phyloP scores from a whole-genome alignment of 2,329 filamentous ascomycete species.

The Balansia obtecta region DNA sequence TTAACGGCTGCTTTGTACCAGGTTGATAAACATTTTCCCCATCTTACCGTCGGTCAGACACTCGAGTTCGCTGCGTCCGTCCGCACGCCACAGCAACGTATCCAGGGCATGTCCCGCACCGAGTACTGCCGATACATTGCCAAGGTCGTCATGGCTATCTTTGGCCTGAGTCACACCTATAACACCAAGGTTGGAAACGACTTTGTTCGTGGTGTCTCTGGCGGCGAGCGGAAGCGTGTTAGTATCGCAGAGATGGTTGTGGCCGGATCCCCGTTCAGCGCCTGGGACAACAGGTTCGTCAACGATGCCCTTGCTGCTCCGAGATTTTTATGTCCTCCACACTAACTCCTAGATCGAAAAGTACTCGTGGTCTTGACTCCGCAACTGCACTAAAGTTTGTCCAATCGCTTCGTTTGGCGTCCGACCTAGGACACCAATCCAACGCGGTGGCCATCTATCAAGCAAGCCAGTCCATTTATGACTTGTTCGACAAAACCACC shows the following conservation, averaged over 20 bases:
- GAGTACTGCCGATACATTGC: conserved; percentile 52
- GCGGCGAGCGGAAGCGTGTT: conserved; percentile 67
- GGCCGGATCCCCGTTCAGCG: conserved; percentile 40
- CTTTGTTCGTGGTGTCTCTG: conserved; percentile 57
- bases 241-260: conserved; percentile 69
- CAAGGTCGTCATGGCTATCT: conserved; percentile 56
- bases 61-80: conserved; percentile 60
- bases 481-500: conserved; percentile 55
- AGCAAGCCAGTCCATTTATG: conserved; percentile 56
- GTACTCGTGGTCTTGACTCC: conserved; percentile 59
- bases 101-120: conserved; percentile 46
- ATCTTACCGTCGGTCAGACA: conserved; percentile 64
- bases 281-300: conserved; percentile 55
- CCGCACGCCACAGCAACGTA: conserved; percentile 52
- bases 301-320: background rate
- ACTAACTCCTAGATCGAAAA: conserved; percentile 7
- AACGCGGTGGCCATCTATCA: conserved; percentile 62
- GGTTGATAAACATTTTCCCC: conserved; percentile 62
- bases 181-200: conserved; percentile 67
- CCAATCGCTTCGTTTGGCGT: conserved; percentile 49
- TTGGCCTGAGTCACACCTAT: conserved; percentile 59
- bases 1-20: conserved; percentile 14
- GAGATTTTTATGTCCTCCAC: background rate
- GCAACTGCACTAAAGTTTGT: conserved; percentile 65
- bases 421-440: conserved; percentile 49